A percentile compares a stretch with the other conserved stretches of the same genome.
Evolutionary conservation across 257 asterid species (phyloP).

Genomic region (Solanum boliviense): DNA sequence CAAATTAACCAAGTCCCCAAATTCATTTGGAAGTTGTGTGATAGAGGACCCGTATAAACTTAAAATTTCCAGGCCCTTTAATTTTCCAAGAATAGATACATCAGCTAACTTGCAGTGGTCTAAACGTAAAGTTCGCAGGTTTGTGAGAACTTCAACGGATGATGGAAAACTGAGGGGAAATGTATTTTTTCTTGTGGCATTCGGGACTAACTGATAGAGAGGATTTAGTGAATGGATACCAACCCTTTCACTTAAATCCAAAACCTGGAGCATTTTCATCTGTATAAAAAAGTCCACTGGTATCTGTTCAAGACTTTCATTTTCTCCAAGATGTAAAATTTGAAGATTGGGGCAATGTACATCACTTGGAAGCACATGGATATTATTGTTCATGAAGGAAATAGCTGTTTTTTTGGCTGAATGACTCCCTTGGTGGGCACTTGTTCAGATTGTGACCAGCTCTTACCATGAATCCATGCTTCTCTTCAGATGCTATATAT

Average conservation of each 20-base stretch:
- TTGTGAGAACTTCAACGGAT: background rate
- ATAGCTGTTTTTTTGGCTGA: background rate
- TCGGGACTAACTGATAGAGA: background rate
- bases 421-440: background rate
- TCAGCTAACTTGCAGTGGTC: background rate
- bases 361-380: background rate
- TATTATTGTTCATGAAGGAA: constrained; percentile 4
- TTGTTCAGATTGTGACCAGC: background rate
- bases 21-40: background rate
- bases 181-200: background rate
- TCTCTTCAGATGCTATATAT: background rate
- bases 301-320: background rate
- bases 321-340: constrained; percentile 7
- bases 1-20: background rate
- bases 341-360: constrained; percentile 2
- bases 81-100: background rate
- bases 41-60: background rate
- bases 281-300: background rate
- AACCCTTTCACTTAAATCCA: constrained; percentile 7
- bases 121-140: background rate
- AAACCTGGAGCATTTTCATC: background rate
- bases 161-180: background rate
- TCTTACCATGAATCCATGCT: background rate
- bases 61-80: background rate
- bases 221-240: background rate